Percentiles rank a stretch among this genome's conserved stretches.
These are phyloP conservation scores for Fusarium anguioides DNA, from an alignment of 2,329 filamentous ascomycete genomes.

Conservation along the genomic window DNA sequence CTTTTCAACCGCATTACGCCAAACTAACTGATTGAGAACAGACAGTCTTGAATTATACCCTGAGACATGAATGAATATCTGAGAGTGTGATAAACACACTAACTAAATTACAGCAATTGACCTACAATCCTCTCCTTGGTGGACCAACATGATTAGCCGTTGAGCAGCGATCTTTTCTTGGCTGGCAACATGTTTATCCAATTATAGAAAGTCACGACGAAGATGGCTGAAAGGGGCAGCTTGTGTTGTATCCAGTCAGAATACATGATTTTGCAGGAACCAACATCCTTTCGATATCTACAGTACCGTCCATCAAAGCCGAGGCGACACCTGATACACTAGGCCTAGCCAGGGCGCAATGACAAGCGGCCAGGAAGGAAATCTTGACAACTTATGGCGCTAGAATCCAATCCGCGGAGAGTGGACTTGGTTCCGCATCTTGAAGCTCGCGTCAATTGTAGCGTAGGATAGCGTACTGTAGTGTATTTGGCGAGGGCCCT, in stretches of 20 bases:
- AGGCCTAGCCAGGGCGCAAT: slow-evolving; percentile 16
- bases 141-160: neutral
- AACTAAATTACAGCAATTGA: neutral
- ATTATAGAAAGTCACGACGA: neutral
- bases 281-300: slow-evolving; percentile 5
- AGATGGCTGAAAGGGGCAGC: slow-evolving; percentile 8
- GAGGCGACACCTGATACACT: slow-evolving; percentile 31
- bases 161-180: slow-evolving; percentile 14
- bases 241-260: slow-evolving; percentile 2
- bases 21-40: slow-evolving; percentile 7
- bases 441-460: slow-evolving; percentile 19
- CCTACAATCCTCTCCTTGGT: neutral
- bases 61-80: neutral
- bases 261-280: neutral
- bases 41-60: neutral
- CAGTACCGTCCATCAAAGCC: slow-evolving; percentile 8
- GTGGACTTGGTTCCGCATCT: slow-evolving; percentile 5
- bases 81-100: slow-evolving; percentile 6
- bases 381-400: slow-evolving; percentile 18
- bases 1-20: neutral
- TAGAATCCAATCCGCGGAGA: slow-evolving; percentile 5
- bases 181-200: neutral
- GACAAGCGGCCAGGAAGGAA: slow-evolving; percentile 10
- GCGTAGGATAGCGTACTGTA: neutral
- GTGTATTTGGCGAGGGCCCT: neutral